Base-by-base conservation (phyloP, 2,329 filamentous ascomycete genomes). In the Diplodia scrobiculata region DNA sequence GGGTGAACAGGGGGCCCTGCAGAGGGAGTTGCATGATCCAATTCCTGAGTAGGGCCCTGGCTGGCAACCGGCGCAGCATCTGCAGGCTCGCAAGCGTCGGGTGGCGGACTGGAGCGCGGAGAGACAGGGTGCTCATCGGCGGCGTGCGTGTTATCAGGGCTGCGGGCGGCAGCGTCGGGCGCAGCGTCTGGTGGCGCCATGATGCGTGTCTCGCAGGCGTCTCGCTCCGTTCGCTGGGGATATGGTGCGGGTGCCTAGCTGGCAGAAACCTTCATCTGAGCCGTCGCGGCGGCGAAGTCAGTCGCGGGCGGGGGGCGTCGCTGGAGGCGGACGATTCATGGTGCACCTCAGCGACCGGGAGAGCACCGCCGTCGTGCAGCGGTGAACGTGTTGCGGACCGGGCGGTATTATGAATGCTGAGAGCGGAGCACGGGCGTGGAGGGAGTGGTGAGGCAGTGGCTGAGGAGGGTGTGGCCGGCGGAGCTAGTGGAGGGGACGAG, bases 251-350 rank as follows among this genome's bases (percentile, higher is more conserved):
- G 27, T 62, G 58, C 58, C 58, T 62, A 50, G 45, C 27, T n/a
- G 45, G 32, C 27, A 50, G 58, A 50, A 50, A 32, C 41, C 58
- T 62, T 62, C 58, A 62, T 62, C 58, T 48, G 58, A 62, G 58
- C 58, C 58, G 58, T 62, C 29, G 58, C 58, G 29, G 58, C 58
- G 58, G 58, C 45, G 58, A 62, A 50, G 48, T 62, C 41, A 62
- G 58, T 62, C 58, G 58, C 58, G 29, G 65, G 58, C 58, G 58
- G 41, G 58, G 58, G 58, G 58, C 21, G 58, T 62, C 51, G 67
- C 55, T 59, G 58, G 69, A 66, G 69, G 67, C 53, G 68, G 68
- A 67, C 66, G 70, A 72, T 67, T 72, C 74, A 76, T 77, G 32
- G 71, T 76, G 74, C 68, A 67, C 64, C 60, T 68, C 64, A 55